A percentile compares a stretch with the other conserved stretches of the same genome.
phyloP scores from a whole-genome alignment of 2,329 filamentous ascomycete genomes.

The Phaeophleospora eucalypticola region DNA sequence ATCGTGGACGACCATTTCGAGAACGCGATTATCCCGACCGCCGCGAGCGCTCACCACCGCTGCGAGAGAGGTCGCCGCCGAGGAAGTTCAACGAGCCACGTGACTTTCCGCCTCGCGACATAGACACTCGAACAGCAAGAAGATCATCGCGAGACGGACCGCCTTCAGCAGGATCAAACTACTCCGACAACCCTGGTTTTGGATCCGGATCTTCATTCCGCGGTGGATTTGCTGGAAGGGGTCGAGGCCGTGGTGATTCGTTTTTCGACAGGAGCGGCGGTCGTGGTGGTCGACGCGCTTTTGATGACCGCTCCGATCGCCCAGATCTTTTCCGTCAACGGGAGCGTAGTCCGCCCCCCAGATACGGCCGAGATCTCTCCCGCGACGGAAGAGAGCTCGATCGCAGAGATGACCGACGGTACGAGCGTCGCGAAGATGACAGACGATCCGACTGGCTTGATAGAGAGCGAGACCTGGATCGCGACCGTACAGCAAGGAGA shows the following conservation, averaged over 20 bases:
- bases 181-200: conserved; percentile 62
- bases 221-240: conserved; percentile 34
- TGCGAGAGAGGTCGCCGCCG: conserved; percentile 59
- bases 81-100: conserved; percentile 58
- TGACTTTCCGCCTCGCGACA: conserved; percentile 56
- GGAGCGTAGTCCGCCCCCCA: conserved; percentile 48
- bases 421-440: conserved; percentile 43
- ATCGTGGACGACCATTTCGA: conserved; percentile 56
- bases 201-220: conserved; percentile 44
- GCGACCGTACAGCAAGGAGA: conserved; percentile 19
- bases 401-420: conserved; percentile 43
- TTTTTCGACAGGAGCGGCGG: conserved; percentile 46
- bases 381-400: conserved; percentile 37
- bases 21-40: conserved; percentile 49
- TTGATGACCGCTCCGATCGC: conserved; percentile 46
- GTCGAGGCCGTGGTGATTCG: conserved; percentile 45
- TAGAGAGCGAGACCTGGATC: conserved; percentile 38
- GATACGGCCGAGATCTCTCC: conserved; percentile 48
- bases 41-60: conserved; percentile 57
- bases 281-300: conserved; percentile 45
- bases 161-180: conserved; percentile 65
- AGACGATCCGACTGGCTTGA: conserved; percentile 37
- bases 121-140: conserved; percentile 64
- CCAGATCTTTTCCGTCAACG: conserved; percentile 54
- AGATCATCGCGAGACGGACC: conserved; percentile 70